Evolutionary conservation across 805 yeast species (phyloP).

Genomic region (Starmerella cellae): DNA sequence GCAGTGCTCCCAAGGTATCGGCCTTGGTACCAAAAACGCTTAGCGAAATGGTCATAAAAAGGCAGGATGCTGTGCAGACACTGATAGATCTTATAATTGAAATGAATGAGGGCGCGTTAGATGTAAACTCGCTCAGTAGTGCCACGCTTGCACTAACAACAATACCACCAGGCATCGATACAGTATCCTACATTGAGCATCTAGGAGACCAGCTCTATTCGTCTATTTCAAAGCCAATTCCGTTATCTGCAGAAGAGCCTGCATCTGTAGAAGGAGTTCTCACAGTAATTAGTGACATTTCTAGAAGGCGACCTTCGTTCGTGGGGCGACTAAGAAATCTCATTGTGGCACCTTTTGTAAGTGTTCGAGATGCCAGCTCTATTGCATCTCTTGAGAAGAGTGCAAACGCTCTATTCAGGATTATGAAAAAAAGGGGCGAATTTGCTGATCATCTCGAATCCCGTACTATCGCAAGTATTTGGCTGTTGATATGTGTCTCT

Average conservation of each 20-base stretch:
- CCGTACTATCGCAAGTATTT: background rate
- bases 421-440: background rate
- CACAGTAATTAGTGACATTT: conserved; percentile 2
- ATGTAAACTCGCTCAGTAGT: conserved; percentile 50
- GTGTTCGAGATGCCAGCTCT: background rate
- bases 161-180: conserved; percentile 42
- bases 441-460: conserved; percentile 4
- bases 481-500: conserved; percentile 6
- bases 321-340: conserved; percentile 15
- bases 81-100: conserved; percentile 69
- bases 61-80: conserved; percentile 59
- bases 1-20: conserved; percentile 32
- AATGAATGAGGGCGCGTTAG: conserved; percentile 35
- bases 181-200: conserved; percentile 40
- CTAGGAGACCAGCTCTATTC: conserved; percentile 56
- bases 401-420: conserved; percentile 12
- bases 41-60: conserved; percentile 40
- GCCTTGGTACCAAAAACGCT: conserved; percentile 41
- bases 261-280: conserved; percentile 6
- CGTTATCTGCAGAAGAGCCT: background rate
- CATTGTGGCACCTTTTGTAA: conserved; percentile 10
- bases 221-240: too few relatives aligned
- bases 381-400: background rate
- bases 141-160: conserved; percentile 52
- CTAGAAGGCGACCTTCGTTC: conserved; percentile 9